A percentile compares a stretch with the other conserved stretches of the same genome.
phyloP scores from a whole-genome alignment of 129 eudicot genomes.

The Lactuca sativa region DNA sequence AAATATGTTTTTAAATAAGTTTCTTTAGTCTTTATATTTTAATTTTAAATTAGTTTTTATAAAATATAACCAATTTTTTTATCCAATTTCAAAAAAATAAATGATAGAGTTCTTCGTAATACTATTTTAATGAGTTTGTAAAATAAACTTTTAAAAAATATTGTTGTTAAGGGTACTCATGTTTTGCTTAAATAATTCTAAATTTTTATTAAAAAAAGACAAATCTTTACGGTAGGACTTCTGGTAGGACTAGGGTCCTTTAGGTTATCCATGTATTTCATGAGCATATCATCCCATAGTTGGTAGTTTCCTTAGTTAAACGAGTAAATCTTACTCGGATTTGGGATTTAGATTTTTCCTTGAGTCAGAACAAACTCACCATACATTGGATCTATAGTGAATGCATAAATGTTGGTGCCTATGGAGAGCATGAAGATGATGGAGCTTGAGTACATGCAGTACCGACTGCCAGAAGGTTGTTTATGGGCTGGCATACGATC shows the following conservation, averaged over 20 bases:
- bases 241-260: slow-evolving; percentile 93
- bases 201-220: too few species aligned
- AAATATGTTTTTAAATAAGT: too few species aligned
- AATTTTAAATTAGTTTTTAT: too few species aligned
- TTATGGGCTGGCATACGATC: slow-evolving; percentile 90
- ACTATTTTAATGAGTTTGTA: too few species aligned
- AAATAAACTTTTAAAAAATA: too few species aligned
- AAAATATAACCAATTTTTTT: too few species aligned
- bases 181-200: too few species aligned
- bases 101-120: too few species aligned
- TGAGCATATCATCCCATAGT: slow-evolving; percentile 91
- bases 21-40: too few species aligned
- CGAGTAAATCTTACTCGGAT: slow-evolving; percentile 77
- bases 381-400: slow-evolving; percentile 90
- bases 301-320: slow-evolving; percentile 96
- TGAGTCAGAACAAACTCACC: slow-evolving; percentile 94
- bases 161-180: too few species aligned
- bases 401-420: slow-evolving; percentile 79
- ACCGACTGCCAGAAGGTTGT: slow-evolving; percentile 96
- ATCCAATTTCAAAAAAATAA: too few species aligned
- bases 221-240: slow-evolving; percentile 50
- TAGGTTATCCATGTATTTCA: slow-evolving; percentile 79
- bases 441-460: slow-evolving; percentile 99
- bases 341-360: slow-evolving; percentile 79
- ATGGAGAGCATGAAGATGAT: slow-evolving; percentile 82